These are phyloP conservation scores for Hericium coralloides DNA, from an alignment of 768 basidiomycete genomes.

Conservation along the genomic window DNA sequence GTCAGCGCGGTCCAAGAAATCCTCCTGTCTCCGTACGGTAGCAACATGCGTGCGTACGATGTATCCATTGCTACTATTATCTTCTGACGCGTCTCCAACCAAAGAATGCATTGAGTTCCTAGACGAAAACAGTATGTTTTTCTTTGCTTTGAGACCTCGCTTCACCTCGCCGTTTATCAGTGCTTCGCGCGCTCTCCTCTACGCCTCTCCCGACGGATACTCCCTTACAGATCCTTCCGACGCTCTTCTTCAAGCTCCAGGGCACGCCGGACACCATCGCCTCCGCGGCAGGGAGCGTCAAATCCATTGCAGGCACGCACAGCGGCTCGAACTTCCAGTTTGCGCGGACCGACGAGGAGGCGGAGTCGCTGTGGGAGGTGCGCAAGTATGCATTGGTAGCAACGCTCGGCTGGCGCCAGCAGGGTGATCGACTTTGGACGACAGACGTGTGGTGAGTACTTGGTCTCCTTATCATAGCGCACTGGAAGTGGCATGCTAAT, in stretches of 20 bases:
- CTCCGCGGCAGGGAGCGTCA: slow-evolving; percentile 48
- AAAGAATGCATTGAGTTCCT: slow-evolving; percentile 86
- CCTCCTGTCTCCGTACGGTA: slow-evolving; percentile 54
- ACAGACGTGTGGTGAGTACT: slow-evolving; percentile 78
- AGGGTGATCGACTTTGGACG: slow-evolving; percentile 67
- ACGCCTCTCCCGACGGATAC: slow-evolving; percentile 47
- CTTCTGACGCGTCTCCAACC: slow-evolving; percentile 1
- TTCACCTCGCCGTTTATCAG: slow-evolving; percentile 21
- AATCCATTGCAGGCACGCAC: slow-evolving; percentile 56
- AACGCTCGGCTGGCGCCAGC: slow-evolving; percentile 46
- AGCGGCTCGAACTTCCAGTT: slow-evolving; percentile 56
- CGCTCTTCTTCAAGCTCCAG: slow-evolving; percentile 89
- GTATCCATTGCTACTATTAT: background rate
- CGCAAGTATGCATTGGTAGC: slow-evolving; percentile 79
- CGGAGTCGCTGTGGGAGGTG: slow-evolving; percentile 72
- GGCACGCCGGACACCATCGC: slow-evolving; percentile 55
- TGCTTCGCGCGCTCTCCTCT: slow-evolving; percentile 78
- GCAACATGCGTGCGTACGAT: slow-evolving; percentile 57
- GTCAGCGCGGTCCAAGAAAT: slow-evolving; percentile 79
- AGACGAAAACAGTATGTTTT: slow-evolving; percentile 56
- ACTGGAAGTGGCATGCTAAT: background rate
- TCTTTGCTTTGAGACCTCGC: background rate
- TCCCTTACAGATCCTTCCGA: slow-evolving; percentile 64
- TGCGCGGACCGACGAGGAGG: slow-evolving; percentile 67
- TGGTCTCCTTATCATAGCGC: background rate